These are phyloP conservation scores for Nannochloris sp. DNA, from an alignment of 139 green algal genomes.

Conservation along the genomic window DNA sequence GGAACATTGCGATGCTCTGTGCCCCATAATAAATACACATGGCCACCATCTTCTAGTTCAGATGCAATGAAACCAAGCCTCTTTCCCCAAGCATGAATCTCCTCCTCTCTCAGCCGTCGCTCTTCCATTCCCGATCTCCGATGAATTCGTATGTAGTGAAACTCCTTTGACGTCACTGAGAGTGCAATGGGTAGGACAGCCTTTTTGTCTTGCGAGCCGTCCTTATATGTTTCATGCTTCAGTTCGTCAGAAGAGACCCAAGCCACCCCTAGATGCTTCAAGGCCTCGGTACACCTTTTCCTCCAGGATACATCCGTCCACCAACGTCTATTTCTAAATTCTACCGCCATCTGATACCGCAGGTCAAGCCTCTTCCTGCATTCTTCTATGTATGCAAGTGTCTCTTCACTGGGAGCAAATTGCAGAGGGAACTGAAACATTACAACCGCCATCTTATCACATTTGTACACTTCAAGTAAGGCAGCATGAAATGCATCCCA, in stretches of 20 bases:
- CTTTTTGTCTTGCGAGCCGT: conserved; percentile 7
- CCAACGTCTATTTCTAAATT: conserved; percentile 35
- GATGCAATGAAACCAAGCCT: conserved; percentile 13
- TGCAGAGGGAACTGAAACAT: conserved; percentile 40
- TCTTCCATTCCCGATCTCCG: conserved; percentile 28
- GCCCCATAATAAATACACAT: conserved; percentile 31
- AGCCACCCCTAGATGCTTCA: conserved; percentile 3
- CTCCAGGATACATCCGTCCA: conserved; percentile 19
- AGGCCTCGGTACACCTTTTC: background rate
- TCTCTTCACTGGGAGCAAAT: conserved; percentile 15
- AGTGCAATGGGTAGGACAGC: conserved; percentile 28
- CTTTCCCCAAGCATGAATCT: conserved; percentile 21
- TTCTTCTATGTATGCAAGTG: conserved; percentile 15
- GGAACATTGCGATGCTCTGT: conserved; percentile 31
- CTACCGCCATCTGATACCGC: conserved; percentile 29
- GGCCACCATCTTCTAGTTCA: conserved; percentile 5
- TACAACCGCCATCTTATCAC: conserved; percentile 20
- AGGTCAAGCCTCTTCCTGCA: conserved; percentile 22
- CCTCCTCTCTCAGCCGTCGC: conserved; percentile 13
- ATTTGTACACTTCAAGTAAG: conserved; percentile 18
- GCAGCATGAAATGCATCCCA: conserved; percentile 27
- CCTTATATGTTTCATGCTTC: conserved; percentile 31
- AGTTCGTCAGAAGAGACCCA: conserved; percentile 39
- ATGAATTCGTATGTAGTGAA: conserved; percentile 33
- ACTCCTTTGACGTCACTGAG: conserved; percentile 22